phyloP scores from a whole-genome alignment of 2,329 filamentous ascomycete species.

The Trichoderma cornu-damae region DNA sequence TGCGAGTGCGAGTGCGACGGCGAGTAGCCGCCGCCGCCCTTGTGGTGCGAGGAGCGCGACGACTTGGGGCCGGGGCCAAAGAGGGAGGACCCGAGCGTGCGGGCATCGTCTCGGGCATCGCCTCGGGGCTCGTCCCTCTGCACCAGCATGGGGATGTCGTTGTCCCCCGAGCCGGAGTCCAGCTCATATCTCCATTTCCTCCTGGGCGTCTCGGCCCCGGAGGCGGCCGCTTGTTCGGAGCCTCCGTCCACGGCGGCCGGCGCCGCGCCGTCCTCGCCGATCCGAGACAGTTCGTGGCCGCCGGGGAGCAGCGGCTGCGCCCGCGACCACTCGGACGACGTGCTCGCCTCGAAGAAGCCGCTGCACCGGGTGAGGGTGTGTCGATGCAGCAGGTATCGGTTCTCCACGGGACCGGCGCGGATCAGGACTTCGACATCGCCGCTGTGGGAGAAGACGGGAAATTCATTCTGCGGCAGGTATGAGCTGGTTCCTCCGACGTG shows the following conservation, averaged over 20 bases:
- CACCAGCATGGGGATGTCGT: constrained; percentile 82
- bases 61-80: constrained; percentile 39
- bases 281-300: constrained; percentile 48
- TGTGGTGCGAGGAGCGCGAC: constrained; percentile 34
- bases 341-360: constrained; percentile 87
- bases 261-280: constrained; percentile 44
- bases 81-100: constrained; percentile 26
- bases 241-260: constrained; percentile 24
- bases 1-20: constrained; percentile 31
- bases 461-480: constrained; percentile 77
- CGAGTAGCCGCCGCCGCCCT: constrained; percentile 1
- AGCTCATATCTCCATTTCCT: constrained; percentile 83
- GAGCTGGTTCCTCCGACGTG: constrained; percentile 66
- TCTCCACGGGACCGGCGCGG: constrained; percentile 56
- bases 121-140: constrained; percentile 57
- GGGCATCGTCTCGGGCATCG: constrained; percentile 10
- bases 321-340: constrained; percentile 66
- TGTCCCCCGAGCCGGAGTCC: constrained; percentile 65
- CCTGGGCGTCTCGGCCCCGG: constrained; percentile 23
- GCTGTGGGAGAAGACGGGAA: constrained; percentile 82
- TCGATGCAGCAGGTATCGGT: constrained; percentile 79
- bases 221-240: background rate
- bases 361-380: constrained; percentile 86
- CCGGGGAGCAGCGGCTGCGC: constrained; percentile 27
- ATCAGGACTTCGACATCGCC: constrained; percentile 91